Conservation (phyloP, 2,329 filamentous ascomycete species). For the Fusarium armeniacum region DNA sequence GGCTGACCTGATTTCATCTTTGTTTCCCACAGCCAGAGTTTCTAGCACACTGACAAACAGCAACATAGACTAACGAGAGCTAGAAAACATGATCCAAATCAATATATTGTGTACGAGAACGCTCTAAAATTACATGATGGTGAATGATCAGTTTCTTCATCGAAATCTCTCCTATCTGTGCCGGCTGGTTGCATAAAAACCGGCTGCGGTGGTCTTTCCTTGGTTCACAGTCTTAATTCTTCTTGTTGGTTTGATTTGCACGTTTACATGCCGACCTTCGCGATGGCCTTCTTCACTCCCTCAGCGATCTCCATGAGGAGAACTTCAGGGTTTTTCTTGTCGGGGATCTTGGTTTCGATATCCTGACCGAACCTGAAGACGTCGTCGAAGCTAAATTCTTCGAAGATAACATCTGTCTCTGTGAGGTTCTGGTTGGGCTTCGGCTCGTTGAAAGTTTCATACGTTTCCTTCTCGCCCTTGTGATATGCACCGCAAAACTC, state of each 20-base stretch:
- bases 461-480: not conserved
- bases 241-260: not conserved
- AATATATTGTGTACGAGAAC: constrained; percentile 9
- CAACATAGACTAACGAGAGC: not conserved
- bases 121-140: constrained; percentile 12
- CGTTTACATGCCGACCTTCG: constrained; percentile 23
- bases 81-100: constrained; percentile 21
- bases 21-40: too few relatives aligned
- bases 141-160: not conserved
- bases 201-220: too few relatives aligned
- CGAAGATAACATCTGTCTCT: constrained; percentile 19
- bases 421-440: constrained; percentile 1
- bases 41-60: not conserved
- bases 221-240: not conserved
- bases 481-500: constrained; percentile 40
- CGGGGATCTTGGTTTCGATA: not conserved
- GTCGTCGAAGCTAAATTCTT: constrained; percentile 11
- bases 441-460: not conserved
- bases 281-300: constrained; percentile 36
- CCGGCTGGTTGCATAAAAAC: too few relatives aligned
- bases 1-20: not conserved
- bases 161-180: not conserved
- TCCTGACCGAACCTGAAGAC: not conserved
- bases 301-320: constrained; percentile 24
- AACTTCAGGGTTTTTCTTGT: constrained; percentile 14